Evolutionary conservation across 257 asterid genomes (phyloP).

Genomic region (Coffea canephora): DNA sequence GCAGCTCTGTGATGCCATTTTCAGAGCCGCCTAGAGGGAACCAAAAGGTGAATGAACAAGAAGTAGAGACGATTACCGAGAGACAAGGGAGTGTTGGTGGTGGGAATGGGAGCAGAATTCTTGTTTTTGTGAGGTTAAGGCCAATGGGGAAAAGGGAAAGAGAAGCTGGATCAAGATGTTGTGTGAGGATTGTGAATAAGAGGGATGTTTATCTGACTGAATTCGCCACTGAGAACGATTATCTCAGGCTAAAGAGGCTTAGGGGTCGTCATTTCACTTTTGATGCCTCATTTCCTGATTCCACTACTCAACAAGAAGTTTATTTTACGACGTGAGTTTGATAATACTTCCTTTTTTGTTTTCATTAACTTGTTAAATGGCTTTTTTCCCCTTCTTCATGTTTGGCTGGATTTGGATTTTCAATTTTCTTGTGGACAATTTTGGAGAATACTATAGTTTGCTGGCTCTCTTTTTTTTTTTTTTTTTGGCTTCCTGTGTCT

Average conservation of each 20-base stretch:
- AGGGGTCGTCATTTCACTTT: constrained; percentile 62
- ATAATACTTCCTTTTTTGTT: background rate
- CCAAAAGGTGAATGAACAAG: constrained; percentile 32
- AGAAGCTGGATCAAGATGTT: constrained; percentile 56
- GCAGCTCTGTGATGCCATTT: constrained; percentile 23
- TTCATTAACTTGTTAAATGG: background rate
- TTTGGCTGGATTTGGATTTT: background rate
- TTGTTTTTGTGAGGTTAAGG: constrained; percentile 68
- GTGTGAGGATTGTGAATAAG: constrained; percentile 50
- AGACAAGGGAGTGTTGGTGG: constrained; percentile 11
- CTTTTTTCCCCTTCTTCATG: background rate
- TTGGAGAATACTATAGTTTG: background rate
- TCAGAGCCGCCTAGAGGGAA: constrained; percentile 31
- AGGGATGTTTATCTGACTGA: constrained; percentile 58
- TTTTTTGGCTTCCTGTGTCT: background rate
- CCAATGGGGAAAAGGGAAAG: constrained; percentile 56
- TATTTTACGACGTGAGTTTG: constrained; percentile 59
- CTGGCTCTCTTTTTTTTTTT: background rate
- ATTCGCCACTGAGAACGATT: constrained; percentile 48
- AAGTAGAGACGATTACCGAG: constrained; percentile 28
- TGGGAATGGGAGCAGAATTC: constrained; percentile 44
- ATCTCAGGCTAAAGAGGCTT: constrained; percentile 58
- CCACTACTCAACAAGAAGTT: constrained; percentile 52
- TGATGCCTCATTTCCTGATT: constrained; percentile 60
- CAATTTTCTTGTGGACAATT: background rate